Evolutionary conservation across 768 basidiomycete species (phyloP).

Genomic region (Nidularia pulvinata): DNA sequence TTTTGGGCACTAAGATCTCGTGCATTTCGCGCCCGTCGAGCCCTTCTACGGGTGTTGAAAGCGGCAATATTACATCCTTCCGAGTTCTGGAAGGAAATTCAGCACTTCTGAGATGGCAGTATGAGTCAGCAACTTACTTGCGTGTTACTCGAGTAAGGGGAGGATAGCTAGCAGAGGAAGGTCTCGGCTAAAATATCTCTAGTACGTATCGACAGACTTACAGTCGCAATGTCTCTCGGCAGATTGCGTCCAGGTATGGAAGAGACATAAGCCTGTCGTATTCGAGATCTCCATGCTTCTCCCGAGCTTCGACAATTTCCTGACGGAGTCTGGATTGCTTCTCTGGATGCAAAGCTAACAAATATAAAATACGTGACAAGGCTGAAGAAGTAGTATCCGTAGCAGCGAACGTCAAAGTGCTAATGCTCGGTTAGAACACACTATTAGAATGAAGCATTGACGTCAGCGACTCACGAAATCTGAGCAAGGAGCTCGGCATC

Average conservation of each 20-base stretch:
- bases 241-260: slow-evolving; percentile 38
- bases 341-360: slow-evolving; percentile 29
- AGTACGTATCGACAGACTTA: slow-evolving; percentile 8
- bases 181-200: background rate
- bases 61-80: slow-evolving; percentile 28
- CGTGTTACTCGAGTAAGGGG: slow-evolving; percentile 16
- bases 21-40: slow-evolving; percentile 19
- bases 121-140: slow-evolving; percentile 12
- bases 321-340: slow-evolving; percentile 32
- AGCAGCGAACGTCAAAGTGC: background rate
- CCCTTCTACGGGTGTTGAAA: slow-evolving; percentile 26
- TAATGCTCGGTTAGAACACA: background rate
- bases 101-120: background rate
- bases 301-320: slow-evolving; percentile 26
- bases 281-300: slow-evolving; percentile 17
- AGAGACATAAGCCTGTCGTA: slow-evolving; percentile 34
- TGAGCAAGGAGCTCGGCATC: slow-evolving; percentile 34
- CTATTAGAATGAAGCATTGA: background rate
- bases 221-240: slow-evolving; percentile 36
- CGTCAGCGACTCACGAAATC: slow-evolving; percentile 19
- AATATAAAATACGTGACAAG: slow-evolving; percentile 25
- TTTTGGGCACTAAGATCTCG: slow-evolving; percentile 20
- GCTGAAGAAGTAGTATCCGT: slow-evolving; percentile 9
- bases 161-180: slow-evolving; percentile 13
- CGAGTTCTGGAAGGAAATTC: slow-evolving; percentile 13